Percentiles rank a stretch among this genome's conserved stretches.
These are phyloP conservation scores for Psidium friedrichsthalianum DNA, from an alignment of 345 rosid species.

Conservation along the genomic window DNA sequence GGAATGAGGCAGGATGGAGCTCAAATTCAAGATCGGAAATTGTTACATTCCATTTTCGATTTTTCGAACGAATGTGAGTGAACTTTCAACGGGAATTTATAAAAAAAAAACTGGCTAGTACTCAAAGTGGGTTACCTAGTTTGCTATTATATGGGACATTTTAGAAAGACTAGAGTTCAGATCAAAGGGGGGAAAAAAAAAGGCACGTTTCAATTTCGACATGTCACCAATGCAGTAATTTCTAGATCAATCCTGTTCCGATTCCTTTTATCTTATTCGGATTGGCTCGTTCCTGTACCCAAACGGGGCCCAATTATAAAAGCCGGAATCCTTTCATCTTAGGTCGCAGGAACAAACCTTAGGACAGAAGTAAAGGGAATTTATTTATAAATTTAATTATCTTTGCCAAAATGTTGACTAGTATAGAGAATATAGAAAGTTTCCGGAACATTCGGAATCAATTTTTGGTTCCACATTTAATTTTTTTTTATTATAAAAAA, in stretches of 20 bases:
- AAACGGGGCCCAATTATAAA: neutral
- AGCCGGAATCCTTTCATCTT: neutral
- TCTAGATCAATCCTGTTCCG: neutral
- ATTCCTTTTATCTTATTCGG: neutral
- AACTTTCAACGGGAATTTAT: no score
- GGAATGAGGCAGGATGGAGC: neutral
- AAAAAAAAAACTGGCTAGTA: neutral
- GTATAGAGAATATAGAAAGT: neutral
- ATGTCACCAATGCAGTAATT: neutral
- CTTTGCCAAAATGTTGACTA: neutral
- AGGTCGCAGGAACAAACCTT: neutral
- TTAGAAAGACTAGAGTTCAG: neutral
- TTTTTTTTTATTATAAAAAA: neutral
- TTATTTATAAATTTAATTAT: neutral
- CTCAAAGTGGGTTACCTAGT: neutral
- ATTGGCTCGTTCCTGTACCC: neutral
- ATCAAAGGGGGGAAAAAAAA: neutral
- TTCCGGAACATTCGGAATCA: neutral
- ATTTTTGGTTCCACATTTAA: neutral
- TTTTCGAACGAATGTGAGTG: no score
- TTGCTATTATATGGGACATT: neutral
- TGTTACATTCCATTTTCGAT: neutral
- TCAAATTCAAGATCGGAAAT: neutral
- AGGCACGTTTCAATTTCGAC: neutral
- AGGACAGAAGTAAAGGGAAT: neutral